These are phyloP conservation scores for Coniella vitis DNA, from an alignment of 2,329 filamentous ascomycete species.

Conservation along the genomic window DNA sequence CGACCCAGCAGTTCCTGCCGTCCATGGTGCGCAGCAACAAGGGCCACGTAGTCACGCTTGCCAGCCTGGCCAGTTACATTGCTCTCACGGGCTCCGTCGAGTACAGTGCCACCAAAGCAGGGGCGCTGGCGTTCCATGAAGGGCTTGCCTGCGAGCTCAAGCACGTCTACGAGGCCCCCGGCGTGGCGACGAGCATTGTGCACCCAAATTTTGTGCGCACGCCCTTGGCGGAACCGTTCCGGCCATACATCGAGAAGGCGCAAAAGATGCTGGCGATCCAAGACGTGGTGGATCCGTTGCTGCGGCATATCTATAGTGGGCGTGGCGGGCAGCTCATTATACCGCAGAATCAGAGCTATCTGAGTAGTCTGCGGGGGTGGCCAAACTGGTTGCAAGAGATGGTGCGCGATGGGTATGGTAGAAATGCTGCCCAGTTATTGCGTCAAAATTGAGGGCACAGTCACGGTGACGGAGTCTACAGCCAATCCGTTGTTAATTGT, in stretches of 20 bases:
- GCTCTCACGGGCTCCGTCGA: slow-evolving; percentile 49
- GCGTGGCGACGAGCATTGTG: slow-evolving; percentile 46
- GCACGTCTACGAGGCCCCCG: slow-evolving; percentile 44
- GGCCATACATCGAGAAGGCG: slow-evolving; percentile 22
- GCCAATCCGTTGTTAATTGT: no score
- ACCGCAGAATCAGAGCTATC: slow-evolving; percentile 23
- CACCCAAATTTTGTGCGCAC: slow-evolving; percentile 40
- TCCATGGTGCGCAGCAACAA: slow-evolving; percentile 49
- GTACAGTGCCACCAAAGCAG: slow-evolving; percentile 50
- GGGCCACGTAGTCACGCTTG: slow-evolving; percentile 55
- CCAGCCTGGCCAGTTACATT: slow-evolving; percentile 46
- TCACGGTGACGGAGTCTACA: no score
- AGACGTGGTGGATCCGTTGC: slow-evolving; percentile 39
- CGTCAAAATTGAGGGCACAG: no score
- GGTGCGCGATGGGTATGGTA: slow-evolving; percentile 22
- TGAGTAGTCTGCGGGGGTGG: slow-evolving; percentile 33
- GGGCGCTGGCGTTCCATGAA: slow-evolving; percentile 52
- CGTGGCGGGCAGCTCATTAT: slow-evolving; percentile 42
- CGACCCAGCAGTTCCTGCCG: slow-evolving; percentile 51
- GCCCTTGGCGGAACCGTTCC: slow-evolving; percentile 33
- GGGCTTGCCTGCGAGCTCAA: slow-evolving; percentile 39
- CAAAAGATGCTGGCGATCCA: slow-evolving; percentile 29
- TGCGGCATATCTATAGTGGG: slow-evolving; percentile 42
- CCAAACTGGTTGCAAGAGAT: slow-evolving; percentile 31
- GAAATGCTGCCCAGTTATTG: no score